Conservation (phyloP, 2,329 filamentous ascomycete genomes). For the Didymellaceae sp. region DNA sequence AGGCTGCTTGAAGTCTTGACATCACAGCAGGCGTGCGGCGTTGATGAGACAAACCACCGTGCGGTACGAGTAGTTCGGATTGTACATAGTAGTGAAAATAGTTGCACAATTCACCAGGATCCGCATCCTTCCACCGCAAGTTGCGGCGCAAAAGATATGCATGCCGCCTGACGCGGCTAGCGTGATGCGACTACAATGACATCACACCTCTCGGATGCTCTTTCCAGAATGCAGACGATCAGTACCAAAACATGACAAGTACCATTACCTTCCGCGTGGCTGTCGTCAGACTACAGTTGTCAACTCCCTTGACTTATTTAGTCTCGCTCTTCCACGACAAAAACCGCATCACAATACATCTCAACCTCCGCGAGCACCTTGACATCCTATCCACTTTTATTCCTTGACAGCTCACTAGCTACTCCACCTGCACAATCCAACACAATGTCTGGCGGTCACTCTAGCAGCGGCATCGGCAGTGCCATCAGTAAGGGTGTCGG, state of each 20-base stretch:
- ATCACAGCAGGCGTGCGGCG: too few species aligned
- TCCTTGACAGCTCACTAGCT: constrained; percentile 9
- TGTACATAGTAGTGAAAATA: too few species aligned
- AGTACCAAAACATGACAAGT: constrained; percentile 15
- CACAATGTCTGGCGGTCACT: constrained; percentile 34
- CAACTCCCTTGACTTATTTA: constrained; percentile 1
- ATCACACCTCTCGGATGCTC: constrained; percentile 10
- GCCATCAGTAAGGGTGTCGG: constrained; percentile 45
- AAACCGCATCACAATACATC: background rate
- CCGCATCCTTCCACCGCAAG: too few species aligned
- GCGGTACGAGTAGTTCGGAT: too few species aligned
- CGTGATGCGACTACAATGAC: constrained; percentile 5
- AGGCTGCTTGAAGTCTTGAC: too few species aligned
- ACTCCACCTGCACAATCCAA: background rate
- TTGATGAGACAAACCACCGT: too few species aligned
- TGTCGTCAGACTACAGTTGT: constrained; percentile 12
- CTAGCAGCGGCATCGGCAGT: constrained; percentile 35
- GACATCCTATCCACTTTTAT: constrained; percentile 2
- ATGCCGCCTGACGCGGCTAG: background rate
- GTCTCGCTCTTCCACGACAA: background rate
- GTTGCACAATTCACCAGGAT: too few species aligned
- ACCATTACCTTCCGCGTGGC: background rate
- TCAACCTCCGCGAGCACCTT: background rate
- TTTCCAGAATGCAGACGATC: constrained; percentile 9
- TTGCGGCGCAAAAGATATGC: background rate